These are phyloP conservation scores for Artemisia tridentata DNA, from an alignment of 129 eudicot genomes.

Conservation along the genomic window DNA sequence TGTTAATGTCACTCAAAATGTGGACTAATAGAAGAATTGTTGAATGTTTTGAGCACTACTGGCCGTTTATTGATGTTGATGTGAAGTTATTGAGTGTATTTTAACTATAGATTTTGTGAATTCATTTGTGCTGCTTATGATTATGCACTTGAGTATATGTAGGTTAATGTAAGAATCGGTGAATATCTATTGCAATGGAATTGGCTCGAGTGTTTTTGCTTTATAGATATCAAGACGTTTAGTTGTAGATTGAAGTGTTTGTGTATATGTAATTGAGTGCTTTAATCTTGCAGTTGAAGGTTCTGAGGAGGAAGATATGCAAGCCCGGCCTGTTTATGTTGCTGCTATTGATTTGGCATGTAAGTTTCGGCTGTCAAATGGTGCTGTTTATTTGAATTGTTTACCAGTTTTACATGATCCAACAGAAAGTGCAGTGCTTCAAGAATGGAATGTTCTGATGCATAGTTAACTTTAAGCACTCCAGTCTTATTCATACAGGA, in stretches of 20 bases:
- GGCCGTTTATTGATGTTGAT: too few relatives aligned
- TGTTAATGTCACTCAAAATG: too few relatives aligned
- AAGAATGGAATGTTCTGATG: too few relatives aligned
- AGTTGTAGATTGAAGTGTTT: constrained; percentile 3
- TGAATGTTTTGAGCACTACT: too few relatives aligned
- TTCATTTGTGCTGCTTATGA: too few relatives aligned
- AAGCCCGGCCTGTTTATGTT: constrained; percentile 95
- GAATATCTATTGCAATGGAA: neutral
- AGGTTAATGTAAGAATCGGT: too few relatives aligned
- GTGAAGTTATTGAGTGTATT: too few relatives aligned
- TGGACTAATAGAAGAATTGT: too few relatives aligned
- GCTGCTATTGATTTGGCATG: constrained; percentile 95
- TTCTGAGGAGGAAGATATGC: constrained; percentile 75
- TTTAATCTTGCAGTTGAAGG: constrained; percentile 60
- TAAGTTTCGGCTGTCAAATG: constrained; percentile 41
- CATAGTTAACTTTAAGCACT: too few relatives aligned
- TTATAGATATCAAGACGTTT: neutral
- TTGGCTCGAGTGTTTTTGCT: neutral
- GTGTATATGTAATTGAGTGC: neutral
- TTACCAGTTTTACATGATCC: constrained; percentile 5
- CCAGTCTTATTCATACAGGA: too few relatives aligned
- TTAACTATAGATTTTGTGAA: too few relatives aligned
- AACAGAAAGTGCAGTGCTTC: neutral
- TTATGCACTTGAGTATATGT: too few relatives aligned
- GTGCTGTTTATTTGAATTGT: constrained; percentile 12